Evolutionary conservation across 352 stramenopile genomes (phyloP).

Genomic region (Elongisporangium senticosum): DNA sequence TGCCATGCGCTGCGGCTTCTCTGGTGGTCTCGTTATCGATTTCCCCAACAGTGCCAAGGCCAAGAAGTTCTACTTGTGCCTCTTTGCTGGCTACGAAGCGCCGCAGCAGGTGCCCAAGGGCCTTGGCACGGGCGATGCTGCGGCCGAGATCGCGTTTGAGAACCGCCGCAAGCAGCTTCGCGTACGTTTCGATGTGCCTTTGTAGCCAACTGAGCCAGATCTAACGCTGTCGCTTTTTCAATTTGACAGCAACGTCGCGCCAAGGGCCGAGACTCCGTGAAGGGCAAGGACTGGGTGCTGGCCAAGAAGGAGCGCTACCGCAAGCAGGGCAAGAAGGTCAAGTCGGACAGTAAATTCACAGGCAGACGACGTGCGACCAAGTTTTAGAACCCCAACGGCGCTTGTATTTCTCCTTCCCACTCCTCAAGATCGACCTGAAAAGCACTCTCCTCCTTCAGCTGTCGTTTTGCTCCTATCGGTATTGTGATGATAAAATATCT

Average conservation of each 20-base stretch:
- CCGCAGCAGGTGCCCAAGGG: constrained; percentile 76
- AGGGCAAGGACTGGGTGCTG: constrained; percentile 94
- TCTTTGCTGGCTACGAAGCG: constrained; percentile 92
- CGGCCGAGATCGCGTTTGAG: constrained; percentile 61
- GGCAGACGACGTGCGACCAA: constrained; percentile 92
- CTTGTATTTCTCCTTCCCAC: background rate
- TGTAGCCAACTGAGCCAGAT: background rate
- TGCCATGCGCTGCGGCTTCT: constrained; percentile 89
- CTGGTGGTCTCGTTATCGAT: constrained; percentile 97
- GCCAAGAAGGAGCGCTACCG: constrained; percentile 98
- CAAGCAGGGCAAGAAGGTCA: constrained; percentile 97
- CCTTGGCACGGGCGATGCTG: constrained; percentile 54
- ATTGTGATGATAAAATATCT: background rate
- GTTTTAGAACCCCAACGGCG: constrained; percentile 73
- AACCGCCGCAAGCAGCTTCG: constrained; percentile 46
- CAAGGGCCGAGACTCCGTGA: constrained; percentile 51
- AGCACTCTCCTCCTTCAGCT: background rate
- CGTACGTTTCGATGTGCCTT: constrained; percentile 19
- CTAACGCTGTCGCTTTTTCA: background rate
- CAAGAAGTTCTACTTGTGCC: constrained; percentile 99
- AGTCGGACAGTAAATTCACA: constrained; percentile 98
- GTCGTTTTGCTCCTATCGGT: background rate
- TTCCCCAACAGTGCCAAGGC: constrained; percentile 99
- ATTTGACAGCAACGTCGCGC: constrained; percentile 36
- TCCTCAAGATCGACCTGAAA: background rate